A percentile compares a stretch with the other conserved stretches of the same genome.
phyloP scores from a whole-genome alignment of 2,329 filamentous ascomycete genomes.

The Bipolaris oryzae region DNA sequence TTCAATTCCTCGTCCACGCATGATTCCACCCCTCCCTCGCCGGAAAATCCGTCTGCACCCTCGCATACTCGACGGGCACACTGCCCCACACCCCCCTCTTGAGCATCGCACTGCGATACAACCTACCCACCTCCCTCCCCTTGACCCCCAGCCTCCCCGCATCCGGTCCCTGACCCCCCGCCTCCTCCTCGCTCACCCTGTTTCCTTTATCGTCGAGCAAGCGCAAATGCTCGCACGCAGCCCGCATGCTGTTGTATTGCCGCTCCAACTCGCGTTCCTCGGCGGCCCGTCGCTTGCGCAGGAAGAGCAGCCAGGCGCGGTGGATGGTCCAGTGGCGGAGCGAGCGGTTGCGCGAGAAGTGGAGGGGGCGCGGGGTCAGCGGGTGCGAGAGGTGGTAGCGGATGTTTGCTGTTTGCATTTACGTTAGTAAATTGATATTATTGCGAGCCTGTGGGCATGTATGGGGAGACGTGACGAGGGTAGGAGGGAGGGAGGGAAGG shows the following conservation, averaged over 20 bases:
- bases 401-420: constrained; percentile 54
- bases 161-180: constrained; percentile 60
- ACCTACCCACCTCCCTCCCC: constrained; percentile 66
- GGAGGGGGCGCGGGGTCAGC: constrained; percentile 74
- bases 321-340: constrained; percentile 99
- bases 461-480: too few relatives aligned
- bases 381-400: constrained; percentile 74
- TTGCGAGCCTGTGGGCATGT: too few relatives aligned
- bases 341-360: constrained; percentile 83
- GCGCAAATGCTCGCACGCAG: constrained; percentile 83
- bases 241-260: constrained; percentile 80
- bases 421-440: background rate
- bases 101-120: constrained; percentile 88
- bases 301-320: constrained; percentile 87
- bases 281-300: constrained; percentile 68
- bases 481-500: too few relatives aligned
- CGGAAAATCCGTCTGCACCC: constrained; percentile 83
- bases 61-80: constrained; percentile 90
- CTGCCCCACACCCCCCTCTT: constrained; percentile 87
- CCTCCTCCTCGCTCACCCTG: constrained; percentile 53
- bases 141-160: constrained; percentile 30
- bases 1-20: constrained; percentile 74
- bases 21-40: constrained; percentile 86
- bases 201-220: constrained; percentile 55
- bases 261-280: constrained; percentile 75